Base-by-base conservation (phyloP, 2,329 filamentous ascomycete species). In the Talaromyces sp. region DNA sequence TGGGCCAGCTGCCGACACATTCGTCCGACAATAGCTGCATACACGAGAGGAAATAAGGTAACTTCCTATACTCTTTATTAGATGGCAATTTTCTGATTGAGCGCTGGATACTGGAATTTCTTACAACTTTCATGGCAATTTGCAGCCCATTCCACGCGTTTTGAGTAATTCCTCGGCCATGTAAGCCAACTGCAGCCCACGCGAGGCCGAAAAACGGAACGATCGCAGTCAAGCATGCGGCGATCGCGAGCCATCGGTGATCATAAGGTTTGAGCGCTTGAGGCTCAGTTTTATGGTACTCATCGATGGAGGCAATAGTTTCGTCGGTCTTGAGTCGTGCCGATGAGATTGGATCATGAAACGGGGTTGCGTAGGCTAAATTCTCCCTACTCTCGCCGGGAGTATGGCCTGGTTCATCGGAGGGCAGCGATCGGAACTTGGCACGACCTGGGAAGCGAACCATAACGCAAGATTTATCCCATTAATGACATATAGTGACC, bases 91-190 rank as follows among this genome's bases (percentile, higher is more conserved):
- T 39, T 9, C 36, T 17, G 9, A 10, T 17, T 10, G 13, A 10
- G 17, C 30, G 16, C 36, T n/a, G n/a, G 4, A 19, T 42, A 4
- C n/a, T n/a, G 9, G 30, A 43, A 10, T 1, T 9, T 29, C 41
- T 29, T 43, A 43, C 41, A 8, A 43, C 41, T 43, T 43, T 43
- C 41, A 43, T 43, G 20, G 41, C 41, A 29, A 30, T 43, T 24
- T 43, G 20, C 10, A 43, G 3, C 4, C 17, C 20, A 43, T 43
- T 17, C 41, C 41, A 43, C 4, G 14, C 7, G n/a, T 29, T 43
- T 43, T 27, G 14, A 30, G 9, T n/a, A 8, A 43, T 30, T 11
- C 16, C 24, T 11, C 16, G 20, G 10, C 22, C 24, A n/a, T 43
- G 11, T 13, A 43, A 17, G 3, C 41, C 41, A 19, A 43, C 41